phyloP scores from a whole-genome alignment of 1,284 basidiomycete genomes.

The Melampsora larici-populina region DNA sequence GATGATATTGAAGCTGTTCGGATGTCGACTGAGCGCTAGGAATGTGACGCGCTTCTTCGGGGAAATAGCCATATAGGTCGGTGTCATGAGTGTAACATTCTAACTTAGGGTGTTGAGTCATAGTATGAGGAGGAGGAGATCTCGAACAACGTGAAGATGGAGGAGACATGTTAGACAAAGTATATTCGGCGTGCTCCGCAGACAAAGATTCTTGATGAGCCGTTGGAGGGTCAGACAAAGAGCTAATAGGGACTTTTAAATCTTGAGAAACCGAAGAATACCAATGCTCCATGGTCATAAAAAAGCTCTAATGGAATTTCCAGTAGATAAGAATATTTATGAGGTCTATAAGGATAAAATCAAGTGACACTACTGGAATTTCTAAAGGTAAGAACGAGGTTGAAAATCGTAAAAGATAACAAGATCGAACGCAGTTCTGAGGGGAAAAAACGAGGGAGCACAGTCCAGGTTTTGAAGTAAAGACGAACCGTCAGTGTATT shows the following conservation, averaged over 20 bases:
- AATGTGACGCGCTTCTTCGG: background rate
- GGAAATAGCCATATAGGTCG: background rate
- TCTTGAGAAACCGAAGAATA: slow-evolving; percentile 21
- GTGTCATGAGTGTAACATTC: background rate
- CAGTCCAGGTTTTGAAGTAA: background rate
- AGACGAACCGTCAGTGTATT: background rate
- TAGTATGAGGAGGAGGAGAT: background rate
- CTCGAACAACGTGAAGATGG: slow-evolving; percentile 5
- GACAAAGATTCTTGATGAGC: background rate
- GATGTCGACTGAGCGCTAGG: background rate
- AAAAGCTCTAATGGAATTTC: background rate
- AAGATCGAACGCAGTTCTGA: background rate
- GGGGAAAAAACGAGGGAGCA: background rate
- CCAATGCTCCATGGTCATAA: slow-evolving; percentile 36
- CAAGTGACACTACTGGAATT: too few relatives aligned
- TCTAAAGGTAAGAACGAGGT: too few relatives aligned
- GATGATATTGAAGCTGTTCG: background rate
- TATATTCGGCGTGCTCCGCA: background rate
- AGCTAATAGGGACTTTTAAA: slow-evolving; percentile 14
- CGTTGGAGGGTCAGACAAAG: background rate
- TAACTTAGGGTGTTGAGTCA: background rate
- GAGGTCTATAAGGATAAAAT: too few relatives aligned
- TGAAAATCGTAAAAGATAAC: background rate
- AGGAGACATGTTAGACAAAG: background rate
- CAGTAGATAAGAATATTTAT: too few relatives aligned